These are phyloP conservation scores for Tausonia pullulans DNA, from an alignment of 1,284 basidiomycete genomes.

Conservation along the genomic window DNA sequence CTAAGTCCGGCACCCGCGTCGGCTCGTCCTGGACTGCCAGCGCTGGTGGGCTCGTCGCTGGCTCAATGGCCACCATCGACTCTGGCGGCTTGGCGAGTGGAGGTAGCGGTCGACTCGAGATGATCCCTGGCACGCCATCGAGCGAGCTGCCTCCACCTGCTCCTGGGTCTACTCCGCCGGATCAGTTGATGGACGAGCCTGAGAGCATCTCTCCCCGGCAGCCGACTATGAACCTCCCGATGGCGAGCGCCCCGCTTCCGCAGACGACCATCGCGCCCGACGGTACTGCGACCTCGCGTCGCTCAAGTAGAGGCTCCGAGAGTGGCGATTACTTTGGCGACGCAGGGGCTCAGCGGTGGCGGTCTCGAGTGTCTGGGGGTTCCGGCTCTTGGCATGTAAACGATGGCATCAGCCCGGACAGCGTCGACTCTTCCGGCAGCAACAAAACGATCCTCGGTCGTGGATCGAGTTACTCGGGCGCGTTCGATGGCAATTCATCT, in stretches of 20 bases:
- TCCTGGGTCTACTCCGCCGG: background rate
- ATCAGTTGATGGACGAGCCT: background rate
- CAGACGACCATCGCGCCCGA: too few species aligned
- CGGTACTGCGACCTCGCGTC: background rate
- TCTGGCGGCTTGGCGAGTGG: background rate
- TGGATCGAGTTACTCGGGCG: background rate
- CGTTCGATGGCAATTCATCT: background rate
- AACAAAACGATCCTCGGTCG: background rate
- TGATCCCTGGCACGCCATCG: conserved; percentile 11
- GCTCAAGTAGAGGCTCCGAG: background rate
- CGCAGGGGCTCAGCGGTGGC: background rate
- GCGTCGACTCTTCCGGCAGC: background rate
- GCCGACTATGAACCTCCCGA: background rate
- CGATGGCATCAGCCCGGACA: background rate
- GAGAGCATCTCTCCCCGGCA: too few species aligned
- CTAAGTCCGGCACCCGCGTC: background rate
- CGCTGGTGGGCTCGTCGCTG: conserved; percentile 3
- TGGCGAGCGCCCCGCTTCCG: conserved; percentile 13
- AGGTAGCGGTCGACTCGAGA: background rate
- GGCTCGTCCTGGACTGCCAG: background rate
- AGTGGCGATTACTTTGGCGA: conserved; percentile 15
- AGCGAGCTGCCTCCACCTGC: conserved; percentile 1
- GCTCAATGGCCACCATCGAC: background rate
- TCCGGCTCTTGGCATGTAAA: background rate
- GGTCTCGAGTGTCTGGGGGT: background rate